Conservation (phyloP, 148 eudicot species). For the Persicaria maculosa region DNA sequence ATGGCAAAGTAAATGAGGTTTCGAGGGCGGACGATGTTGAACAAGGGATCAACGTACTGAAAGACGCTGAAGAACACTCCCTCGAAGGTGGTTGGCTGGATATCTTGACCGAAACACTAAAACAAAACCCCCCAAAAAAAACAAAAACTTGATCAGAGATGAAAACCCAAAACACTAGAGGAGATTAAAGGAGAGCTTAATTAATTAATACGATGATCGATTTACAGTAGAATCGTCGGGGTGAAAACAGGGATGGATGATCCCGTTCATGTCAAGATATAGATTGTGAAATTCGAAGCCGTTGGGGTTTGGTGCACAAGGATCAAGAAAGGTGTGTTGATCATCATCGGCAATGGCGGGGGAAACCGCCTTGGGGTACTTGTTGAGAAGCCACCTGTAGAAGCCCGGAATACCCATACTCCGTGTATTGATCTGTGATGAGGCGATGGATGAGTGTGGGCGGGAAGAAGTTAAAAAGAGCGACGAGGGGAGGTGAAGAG, state of each 20-base stretch:
- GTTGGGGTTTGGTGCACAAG: conserved; percentile 19
- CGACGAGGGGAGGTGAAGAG: too few species aligned
- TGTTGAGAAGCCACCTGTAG: conserved; percentile 20
- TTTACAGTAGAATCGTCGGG: conserved; percentile 19
- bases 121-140: not conserved
- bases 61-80: conserved; percentile 22
- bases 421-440: not conserved
- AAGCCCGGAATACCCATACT: conserved; percentile 30
- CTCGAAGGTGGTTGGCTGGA: conserved; percentile 20
- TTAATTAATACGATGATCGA: not conserved
- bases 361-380: conserved; percentile 20
- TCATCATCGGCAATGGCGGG: not conserved
- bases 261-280: conserved; percentile 37
- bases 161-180: not conserved
- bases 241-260: conserved; percentile 37
- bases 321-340: too few species aligned
- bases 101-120: conserved; percentile 10
- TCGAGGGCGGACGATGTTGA: conserved; percentile 26
- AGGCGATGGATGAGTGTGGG: too few species aligned
- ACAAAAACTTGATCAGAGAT: not conserved
- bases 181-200: not conserved
- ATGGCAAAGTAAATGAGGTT: conserved; percentile 36
- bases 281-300: conserved; percentile 29
- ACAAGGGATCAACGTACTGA: conserved; percentile 31
- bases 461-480: too few species aligned